Conservation (phyloP, 1,284 basidiomycete genomes). For the Austroboletus rostrupii region DNA sequence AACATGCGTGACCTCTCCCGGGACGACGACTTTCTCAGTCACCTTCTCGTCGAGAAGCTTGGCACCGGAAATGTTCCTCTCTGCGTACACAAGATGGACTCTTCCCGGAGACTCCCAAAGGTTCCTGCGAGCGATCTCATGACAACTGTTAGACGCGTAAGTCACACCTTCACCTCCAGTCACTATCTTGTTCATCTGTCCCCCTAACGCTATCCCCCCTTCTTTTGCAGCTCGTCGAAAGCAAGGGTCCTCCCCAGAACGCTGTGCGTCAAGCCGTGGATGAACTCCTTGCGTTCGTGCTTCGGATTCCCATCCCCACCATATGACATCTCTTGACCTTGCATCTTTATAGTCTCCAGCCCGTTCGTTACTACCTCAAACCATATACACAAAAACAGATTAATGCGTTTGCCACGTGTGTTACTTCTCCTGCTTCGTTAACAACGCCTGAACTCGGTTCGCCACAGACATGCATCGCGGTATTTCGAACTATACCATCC, state of each 20-base stretch:
- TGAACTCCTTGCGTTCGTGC: conserved; percentile 64
- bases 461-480: conserved; percentile 71
- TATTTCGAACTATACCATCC: conserved; percentile 83
- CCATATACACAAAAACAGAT: conserved; percentile 73
- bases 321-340: conserved; percentile 18
- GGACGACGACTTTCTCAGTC: conserved; percentile 83
- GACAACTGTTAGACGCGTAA: conserved; percentile 70
- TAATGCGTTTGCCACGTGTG: conserved; percentile 84
- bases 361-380: conserved; percentile 72
- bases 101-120: conserved; percentile 67
- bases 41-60: conserved; percentile 80
- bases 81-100: conserved; percentile 83
- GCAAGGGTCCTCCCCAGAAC: conserved; percentile 50
- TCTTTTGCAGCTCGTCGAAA: conserved; percentile 50
- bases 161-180: conserved; percentile 34
- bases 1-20: conserved; percentile 80
- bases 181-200: conserved; percentile 26
- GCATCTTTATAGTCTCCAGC: conserved; percentile 47
- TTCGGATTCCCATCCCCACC: conserved; percentile 5
- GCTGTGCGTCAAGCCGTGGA: conserved; percentile 67
- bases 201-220: conserved; percentile 9
- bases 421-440: conserved; percentile 32
- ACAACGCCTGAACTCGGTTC: conserved; percentile 26
- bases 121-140: conserved; percentile 63
- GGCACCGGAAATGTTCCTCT: conserved; percentile 72